Conservation (phyloP, 768 basidiomycete genomes). For the Daedalea quercina region DNA sequence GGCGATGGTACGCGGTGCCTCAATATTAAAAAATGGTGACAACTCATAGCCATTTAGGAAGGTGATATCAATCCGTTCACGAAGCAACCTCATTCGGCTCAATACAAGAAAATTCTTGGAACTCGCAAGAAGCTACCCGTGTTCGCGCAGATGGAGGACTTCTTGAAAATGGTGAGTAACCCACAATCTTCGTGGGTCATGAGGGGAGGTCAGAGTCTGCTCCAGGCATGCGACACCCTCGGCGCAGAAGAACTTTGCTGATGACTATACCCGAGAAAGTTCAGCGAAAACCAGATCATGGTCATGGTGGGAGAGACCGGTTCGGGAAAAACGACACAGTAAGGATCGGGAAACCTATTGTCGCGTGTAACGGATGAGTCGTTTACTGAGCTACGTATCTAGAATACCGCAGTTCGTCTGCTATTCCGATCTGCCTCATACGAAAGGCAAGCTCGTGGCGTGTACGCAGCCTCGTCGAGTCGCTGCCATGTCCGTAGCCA, state of each 20-base stretch:
- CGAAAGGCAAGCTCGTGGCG: slow-evolving; percentile 84
- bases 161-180: slow-evolving; percentile 74
- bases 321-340: slow-evolving; percentile 95
- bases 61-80: slow-evolving; percentile 87
- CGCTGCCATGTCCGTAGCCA: slow-evolving; percentile 96
- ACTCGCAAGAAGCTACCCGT: slow-evolving; percentile 87
- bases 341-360: slow-evolving; percentile 20
- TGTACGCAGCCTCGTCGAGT: slow-evolving; percentile 97
- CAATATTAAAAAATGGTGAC: too few species aligned
- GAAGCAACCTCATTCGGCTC: slow-evolving; percentile 61
- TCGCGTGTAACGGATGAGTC: too few species aligned
- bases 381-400: slow-evolving; percentile 10
- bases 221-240: slow-evolving; percentile 17
- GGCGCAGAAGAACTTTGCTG: slow-evolving; percentile 17
- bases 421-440: slow-evolving; percentile 88
- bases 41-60: slow-evolving; percentile 39
- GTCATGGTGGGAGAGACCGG: slow-evolving; percentile 94
- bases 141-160: slow-evolving; percentile 87
- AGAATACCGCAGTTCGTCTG: slow-evolving; percentile 97
- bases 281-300: slow-evolving; percentile 75
- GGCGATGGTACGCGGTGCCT: too few species aligned
- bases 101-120: slow-evolving; percentile 84
- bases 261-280: slow-evolving; percentile 35
- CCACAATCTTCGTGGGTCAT: slow-evolving; percentile 1
- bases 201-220: slow-evolving; percentile 25